Evolutionary conservation across 139 green algal species (phyloP), one percentile per base, ranked within the genome.

Genomic region (Chlorella sorokiniana): DNA sequence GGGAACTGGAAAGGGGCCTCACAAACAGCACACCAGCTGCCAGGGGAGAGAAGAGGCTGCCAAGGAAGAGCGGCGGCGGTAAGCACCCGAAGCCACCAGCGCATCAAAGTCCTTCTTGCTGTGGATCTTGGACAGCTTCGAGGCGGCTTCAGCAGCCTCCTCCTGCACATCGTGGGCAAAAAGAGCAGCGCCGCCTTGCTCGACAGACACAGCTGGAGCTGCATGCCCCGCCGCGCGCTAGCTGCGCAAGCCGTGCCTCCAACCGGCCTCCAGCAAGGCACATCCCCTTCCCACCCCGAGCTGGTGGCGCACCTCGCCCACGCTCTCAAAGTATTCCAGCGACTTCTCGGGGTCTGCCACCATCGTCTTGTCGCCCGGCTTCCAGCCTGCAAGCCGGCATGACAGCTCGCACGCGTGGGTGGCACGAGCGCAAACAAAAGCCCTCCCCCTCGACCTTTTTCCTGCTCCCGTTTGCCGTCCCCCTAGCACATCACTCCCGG

Each of bases 321-420:
- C 73, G 10, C 38, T 67, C 6, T 56, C 41, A 67, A 97, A 97
- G 87, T 95, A 97, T 69, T 96, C 91, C 81, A 94, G 92, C 82
- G 80, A 90, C 44, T 87, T 93, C 59, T 94, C 91, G 18, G 94
- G 87, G 64, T 94, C 89, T 27, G 93, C 92, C 86, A 96, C 89
- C 92, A 99, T 99, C 29, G 93, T 95, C 76, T 91, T 91, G 10
- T 91, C 85, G 7, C 96, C 96, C 4, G 96, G 96, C 90, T 96
- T 97, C 96, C 96, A 99, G 63, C 94, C 94, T 70, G n/a, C n/a
- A n/a, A n/a, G n/a, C n/a, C n/a, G n/a, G n/a, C n/a, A n/a, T n/a
- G n/a, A n/a, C n/a, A n/a, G n/a, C n/a, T n/a, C n/a, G n/a, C n/a
- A n/a, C n/a, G n/a, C n/a, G n/a, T n/a, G n/a, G n/a, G n/a, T n/a